These are phyloP conservation scores for Xerocomellus amylosporus DNA, from an alignment of 768 basidiomycete genomes.

Conservation along the genomic window DNA sequence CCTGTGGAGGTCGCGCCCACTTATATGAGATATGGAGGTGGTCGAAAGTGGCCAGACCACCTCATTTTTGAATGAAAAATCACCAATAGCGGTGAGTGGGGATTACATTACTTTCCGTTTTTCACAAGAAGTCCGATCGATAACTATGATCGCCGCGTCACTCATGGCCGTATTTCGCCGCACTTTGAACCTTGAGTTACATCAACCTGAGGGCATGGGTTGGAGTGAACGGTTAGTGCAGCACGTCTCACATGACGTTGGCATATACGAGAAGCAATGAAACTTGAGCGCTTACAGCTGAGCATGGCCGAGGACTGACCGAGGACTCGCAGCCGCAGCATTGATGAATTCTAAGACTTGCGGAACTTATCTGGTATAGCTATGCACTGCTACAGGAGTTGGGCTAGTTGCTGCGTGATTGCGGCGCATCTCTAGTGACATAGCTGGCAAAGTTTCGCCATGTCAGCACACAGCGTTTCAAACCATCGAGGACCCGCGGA, in stretches of 20 bases:
- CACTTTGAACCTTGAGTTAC: constrained; percentile 13
- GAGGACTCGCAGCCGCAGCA: background rate
- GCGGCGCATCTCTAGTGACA: background rate
- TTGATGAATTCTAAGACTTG: background rate
- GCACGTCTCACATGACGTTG: background rate
- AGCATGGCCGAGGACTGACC: constrained; percentile 2
- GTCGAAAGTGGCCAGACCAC: constrained; percentile 7
- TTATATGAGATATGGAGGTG: constrained; percentile 16
- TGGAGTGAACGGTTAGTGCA: background rate
- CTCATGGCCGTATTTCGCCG: constrained; percentile 11
- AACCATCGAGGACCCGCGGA: constrained; percentile 29
- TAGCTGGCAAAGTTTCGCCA: constrained; percentile 14
- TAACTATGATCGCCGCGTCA: constrained; percentile 25
- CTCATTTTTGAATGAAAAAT: constrained; percentile 27
- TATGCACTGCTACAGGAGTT: background rate
- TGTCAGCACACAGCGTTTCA: constrained; percentile 14
- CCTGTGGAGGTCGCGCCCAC: constrained; percentile 5
- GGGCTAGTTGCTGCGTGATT: background rate
- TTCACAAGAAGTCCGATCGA: constrained; percentile 19
- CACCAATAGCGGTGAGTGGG: constrained; percentile 15
- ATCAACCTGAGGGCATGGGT: constrained; percentile 6
- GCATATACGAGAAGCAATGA: background rate
- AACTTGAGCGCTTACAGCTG: background rate
- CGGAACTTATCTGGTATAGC: background rate
- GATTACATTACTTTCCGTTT: constrained; percentile 3